These are phyloP conservation scores for Globisporangium mamillatum DNA, from an alignment of 352 stramenopile genomes.

Conservation along the genomic window DNA sequence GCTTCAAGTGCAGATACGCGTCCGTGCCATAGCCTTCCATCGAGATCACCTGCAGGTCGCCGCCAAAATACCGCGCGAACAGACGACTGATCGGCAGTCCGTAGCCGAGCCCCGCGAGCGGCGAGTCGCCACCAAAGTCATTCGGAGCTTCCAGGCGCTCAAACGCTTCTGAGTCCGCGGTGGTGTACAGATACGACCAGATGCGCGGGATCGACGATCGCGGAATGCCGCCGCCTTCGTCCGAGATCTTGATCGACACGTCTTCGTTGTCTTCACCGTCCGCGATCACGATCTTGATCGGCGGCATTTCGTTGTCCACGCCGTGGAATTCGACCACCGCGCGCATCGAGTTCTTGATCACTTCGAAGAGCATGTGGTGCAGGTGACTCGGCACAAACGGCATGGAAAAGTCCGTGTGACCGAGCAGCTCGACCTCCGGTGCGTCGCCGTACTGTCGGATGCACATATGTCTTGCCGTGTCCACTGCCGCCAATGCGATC, in stretches of 20 bases:
- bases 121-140: conserved; percentile 86
- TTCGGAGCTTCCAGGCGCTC: conserved; percentile 86
- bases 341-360: conserved; percentile 92
- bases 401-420: conserved; percentile 98
- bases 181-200: conserved; percentile 99
- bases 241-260: conserved; percentile 99
- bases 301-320: conserved; percentile 96
- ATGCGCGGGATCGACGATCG: conserved; percentile 98
- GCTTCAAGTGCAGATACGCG: conserved; percentile 93
- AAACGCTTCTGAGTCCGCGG: conserved; percentile 93
- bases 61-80: conserved; percentile 99
- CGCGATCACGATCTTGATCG: conserved; percentile 99
- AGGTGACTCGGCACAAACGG: conserved; percentile 95
- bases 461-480: conserved; percentile 99
- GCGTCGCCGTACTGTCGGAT: conserved; percentile 98
- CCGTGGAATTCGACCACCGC: conserved; percentile 98
- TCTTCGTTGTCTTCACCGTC: conserved; percentile 99
- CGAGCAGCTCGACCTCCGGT: conserved; percentile 97
- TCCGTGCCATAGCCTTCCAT: conserved; percentile 99
- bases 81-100: conserved; percentile 94
- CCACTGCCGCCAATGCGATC: conserved; percentile 95
- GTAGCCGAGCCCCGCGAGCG: conserved; percentile 95
- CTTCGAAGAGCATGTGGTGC: conserved; percentile 99
- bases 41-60: conserved; percentile 98
- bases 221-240: conserved; percentile 99